phyloP scores from a whole-genome alignment of 352 stramenopile species.

The Phytophthora tubulina region DNA sequence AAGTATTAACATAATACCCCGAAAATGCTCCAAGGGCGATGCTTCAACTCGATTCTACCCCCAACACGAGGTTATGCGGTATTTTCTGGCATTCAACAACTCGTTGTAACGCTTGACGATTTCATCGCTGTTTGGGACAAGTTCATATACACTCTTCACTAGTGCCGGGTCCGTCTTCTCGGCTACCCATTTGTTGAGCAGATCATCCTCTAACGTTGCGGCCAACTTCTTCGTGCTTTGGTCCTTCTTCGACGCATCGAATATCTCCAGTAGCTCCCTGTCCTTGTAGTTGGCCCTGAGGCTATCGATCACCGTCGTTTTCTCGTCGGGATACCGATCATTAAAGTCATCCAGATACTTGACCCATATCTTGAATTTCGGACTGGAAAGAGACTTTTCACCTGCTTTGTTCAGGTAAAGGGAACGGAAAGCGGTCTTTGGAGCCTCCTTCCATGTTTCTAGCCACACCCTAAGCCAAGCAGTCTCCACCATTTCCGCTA shows the following conservation, averaged over 20 bases:
- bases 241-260: background rate
- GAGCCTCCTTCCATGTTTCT: background rate
- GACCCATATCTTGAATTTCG: background rate
- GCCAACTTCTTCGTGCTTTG: background rate
- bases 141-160: no score
- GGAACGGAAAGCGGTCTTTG: background rate
- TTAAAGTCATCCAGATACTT: conserved; percentile 17
- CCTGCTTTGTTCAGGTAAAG: background rate
- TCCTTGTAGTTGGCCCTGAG: background rate
- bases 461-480: background rate
- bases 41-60: no score
- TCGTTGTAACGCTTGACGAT: background rate
- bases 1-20: no score
- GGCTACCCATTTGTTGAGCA: conserved; percentile 34
- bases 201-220: conserved; percentile 47
- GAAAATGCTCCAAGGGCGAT: no score
- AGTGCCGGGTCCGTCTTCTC: background rate
- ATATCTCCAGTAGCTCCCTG: background rate
- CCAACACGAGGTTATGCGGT: no score
- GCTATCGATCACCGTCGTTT: conserved; percentile 4
- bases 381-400: background rate
- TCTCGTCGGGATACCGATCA: background rate
- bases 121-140: background rate
- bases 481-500: background rate
- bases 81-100: background rate